Evolutionary conservation across 495 filamentous ascomycete genomes (phyloP).

Genomic region (Talaromyces proteolyticus): DNA sequence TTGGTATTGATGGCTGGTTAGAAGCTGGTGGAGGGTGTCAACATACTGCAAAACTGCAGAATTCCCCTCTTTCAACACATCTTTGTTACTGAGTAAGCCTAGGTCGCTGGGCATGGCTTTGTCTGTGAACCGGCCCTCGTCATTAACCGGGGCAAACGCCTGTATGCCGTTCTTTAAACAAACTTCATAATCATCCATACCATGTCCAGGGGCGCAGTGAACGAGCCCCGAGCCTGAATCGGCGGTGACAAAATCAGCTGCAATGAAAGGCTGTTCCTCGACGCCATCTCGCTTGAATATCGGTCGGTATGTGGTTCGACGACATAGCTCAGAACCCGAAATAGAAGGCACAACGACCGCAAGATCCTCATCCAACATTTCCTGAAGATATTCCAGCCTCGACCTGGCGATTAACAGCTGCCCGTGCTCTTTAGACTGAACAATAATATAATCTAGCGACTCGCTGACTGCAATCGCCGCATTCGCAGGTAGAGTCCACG

Average conservation of each 20-base stretch:
- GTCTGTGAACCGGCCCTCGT: conserved; percentile 69
- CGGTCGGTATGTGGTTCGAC: conserved; percentile 59
- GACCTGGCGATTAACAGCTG: conserved; percentile 61
- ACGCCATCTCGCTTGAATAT: conserved; percentile 47
- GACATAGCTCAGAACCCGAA: conserved; percentile 57
- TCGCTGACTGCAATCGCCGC: conserved; percentile 74
- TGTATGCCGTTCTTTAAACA: conserved; percentile 61
- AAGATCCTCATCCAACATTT: conserved; percentile 33
- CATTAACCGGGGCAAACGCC: conserved; percentile 75
- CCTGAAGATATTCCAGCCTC: conserved; percentile 50
- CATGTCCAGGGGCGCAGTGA: conserved; percentile 90
- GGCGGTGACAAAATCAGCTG: conserved; percentile 79
- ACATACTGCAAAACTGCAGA: conserved; percentile 63
- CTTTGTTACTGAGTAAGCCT: conserved; percentile 50
- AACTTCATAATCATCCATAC: conserved; percentile 91
- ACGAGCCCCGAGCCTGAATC: conserved; percentile 88
- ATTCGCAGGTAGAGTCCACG: conserved; percentile 96
- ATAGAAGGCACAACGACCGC: conserved; percentile 52
- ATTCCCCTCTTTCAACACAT: conserved; percentile 61
- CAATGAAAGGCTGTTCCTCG: conserved; percentile 60
- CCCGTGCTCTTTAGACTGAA: conserved; percentile 49
- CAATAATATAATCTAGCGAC: conserved; percentile 66
- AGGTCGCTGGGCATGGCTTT: conserved; percentile 66
- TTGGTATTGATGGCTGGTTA: conserved; percentile 60
- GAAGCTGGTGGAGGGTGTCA: conserved; percentile 42